Base-by-base conservation (phyloP, 2,329 filamentous ascomycete genomes). In the Alternaria sp. region DNA sequence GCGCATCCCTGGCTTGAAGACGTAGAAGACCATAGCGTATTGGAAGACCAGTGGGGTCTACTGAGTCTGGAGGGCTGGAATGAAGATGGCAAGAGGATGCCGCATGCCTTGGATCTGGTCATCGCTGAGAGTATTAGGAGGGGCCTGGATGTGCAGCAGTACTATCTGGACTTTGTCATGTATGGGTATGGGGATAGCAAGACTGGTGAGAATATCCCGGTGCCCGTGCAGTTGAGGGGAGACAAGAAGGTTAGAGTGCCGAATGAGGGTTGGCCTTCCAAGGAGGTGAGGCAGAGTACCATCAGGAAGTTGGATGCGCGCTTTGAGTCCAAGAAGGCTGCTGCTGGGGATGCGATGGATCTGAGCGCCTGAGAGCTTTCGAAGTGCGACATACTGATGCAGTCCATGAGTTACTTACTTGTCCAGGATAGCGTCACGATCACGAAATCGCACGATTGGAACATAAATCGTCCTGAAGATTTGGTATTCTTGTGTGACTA, bases 111-210 rank as follows among this genome's bases (percentile, higher is more conserved):
- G 9, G 72, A 78, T 55, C 64, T 77, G 66, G 55, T 79, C 9
- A 78, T 87, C 45, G 72, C 81, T 12, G 90, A 93, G 72, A 80
- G 84, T 0, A 76, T 85, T 0, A 79, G 83, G 15, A 80, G 90
- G 15, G 75, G 82, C 0, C 73, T 91, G 32, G 66, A 83, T 21
- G 74, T 92, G n/a, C 82, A 89, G 58, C 64, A 81, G 12, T 83
- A 86, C 69, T 81, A 89, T 50, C 69, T 84, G 13, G 81, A 85
- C 61, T 89, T 91, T 84, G 82, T 89, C 68, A 65, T 87, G 15
- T 92, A 87, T 83, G 91, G 91, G 1, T 86, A 86, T 72, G 80
- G 90, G 26, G 83, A 91, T 76, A 25, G 6, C 13, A 46, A 74
- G 5, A 87, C 83, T 2, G 83, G 86, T 52, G 74, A 81, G 65